phyloP scores from a whole-genome alignment of 129 eudicot genomes.

The Daucus carota region DH1_v3.0 NC_030384.2:39075501-39076000 shows the following conservation, averaged over 20 bases:
- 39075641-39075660: background rate
- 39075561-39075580: background rate
- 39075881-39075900: background rate
- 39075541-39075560: background rate
- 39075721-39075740: background rate
- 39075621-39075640: background rate
- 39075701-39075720: background rate
- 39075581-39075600: background rate
- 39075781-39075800: background rate
- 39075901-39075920: background rate
- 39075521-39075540: no score
- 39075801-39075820: background rate
- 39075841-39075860: background rate
- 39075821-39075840: background rate
- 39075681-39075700: no score
- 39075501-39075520: no score
- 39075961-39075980: background rate
- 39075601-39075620: background rate
- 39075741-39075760: background rate
- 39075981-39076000: background rate
- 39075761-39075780: background rate
- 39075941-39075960: background rate
- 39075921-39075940: background rate
- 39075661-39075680: background rate
- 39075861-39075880: background rate